phyloP scores from a whole-genome alignment of 208 protist genomes.

The Angomonas ambiguus region DNA sequence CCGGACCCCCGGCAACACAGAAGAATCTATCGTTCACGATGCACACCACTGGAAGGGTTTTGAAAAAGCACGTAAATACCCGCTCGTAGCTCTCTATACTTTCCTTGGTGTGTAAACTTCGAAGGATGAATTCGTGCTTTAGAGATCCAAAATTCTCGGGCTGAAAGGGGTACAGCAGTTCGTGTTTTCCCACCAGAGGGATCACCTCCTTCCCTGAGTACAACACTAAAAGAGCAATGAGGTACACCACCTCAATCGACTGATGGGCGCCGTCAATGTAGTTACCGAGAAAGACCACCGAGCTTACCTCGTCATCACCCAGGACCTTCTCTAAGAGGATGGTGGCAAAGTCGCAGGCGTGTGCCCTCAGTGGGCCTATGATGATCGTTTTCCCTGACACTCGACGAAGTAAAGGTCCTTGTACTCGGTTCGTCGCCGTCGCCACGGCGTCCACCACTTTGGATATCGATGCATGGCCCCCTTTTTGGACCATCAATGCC shows the following conservation, averaged over 20 bases:
- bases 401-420: background rate
- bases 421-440: slow-evolving; percentile 4
- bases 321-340: slow-evolving; percentile 50
- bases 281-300: slow-evolving; percentile 81
- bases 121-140: slow-evolving; percentile 51
- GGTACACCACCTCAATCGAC: slow-evolving; percentile 65
- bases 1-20: slow-evolving; percentile 60
- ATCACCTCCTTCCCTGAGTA: slow-evolving; percentile 38
- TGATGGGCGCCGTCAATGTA: slow-evolving; percentile 78
- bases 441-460: slow-evolving; percentile 22
- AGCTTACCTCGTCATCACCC: slow-evolving; percentile 15
- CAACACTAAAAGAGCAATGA: slow-evolving; percentile 55
- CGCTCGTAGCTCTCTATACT: slow-evolving; percentile 39
- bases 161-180: slow-evolving; percentile 69
- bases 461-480: slow-evolving; percentile 27
- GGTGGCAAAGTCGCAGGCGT: slow-evolving; percentile 68
- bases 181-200: slow-evolving; percentile 67
- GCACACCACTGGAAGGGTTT: slow-evolving; percentile 53
- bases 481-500: slow-evolving; percentile 24
- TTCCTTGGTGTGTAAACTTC: slow-evolving; percentile 20
- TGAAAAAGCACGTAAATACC: slow-evolving; percentile 55
- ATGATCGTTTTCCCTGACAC: slow-evolving; percentile 23
- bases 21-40: slow-evolving; percentile 62
- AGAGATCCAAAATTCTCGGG: slow-evolving; percentile 73
- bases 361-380: slow-evolving; percentile 63